Base-by-base conservation (phyloP, 179 eudicot species). In the Amaranthus tricolor region DNA sequence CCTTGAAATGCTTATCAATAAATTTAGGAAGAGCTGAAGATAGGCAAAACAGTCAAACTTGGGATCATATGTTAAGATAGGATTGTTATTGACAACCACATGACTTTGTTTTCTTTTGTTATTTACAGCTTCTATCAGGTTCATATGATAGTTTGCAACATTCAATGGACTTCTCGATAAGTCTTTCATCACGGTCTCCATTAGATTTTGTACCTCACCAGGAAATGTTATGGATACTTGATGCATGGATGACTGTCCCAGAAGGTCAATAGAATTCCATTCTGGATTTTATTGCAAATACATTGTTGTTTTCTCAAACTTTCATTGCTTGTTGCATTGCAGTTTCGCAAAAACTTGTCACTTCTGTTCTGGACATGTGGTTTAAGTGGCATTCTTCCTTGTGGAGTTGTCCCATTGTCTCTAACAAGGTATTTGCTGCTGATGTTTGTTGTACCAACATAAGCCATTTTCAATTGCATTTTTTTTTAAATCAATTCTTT, bases 321-420 rank as follows among this genome's bases (percentile, higher is more conserved):
- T 64, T 71, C 53, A 54, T 16, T 47, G 69, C 57, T 67, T 19
- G 64, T 72, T 24, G 44, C 66, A 45, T 74, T 81, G 78, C 89
- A 89, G 93, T 82, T 62, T 68, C 59, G 56, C 55, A 71, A 50
- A 87, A 86, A 76, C 43, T 93, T 76, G 72, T 90, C 53, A 84
- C 87, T 80, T 86, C 85, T 65, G 75, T 85, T 70, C 86, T 88
- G 72, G 98, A 90, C 78, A 86, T 89, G 88, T 95, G 99, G 99
- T 89, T 83, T 77, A 89, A 86, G 52, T 95, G 99, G 99, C 99
- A 93, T 83, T 84, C 87, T 66, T 84, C 86, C 68, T 77, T 93
- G 88, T 93, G 99, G 98, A 85, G 71, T 62, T 65, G 66, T 66
- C 68, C 79, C 51, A 67, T 78, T 74, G 70, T 66, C 66, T 77